Conservation (phyloP, 495 filamentous ascomycete genomes). For the Xanthoparmelia taractica region DNA sequence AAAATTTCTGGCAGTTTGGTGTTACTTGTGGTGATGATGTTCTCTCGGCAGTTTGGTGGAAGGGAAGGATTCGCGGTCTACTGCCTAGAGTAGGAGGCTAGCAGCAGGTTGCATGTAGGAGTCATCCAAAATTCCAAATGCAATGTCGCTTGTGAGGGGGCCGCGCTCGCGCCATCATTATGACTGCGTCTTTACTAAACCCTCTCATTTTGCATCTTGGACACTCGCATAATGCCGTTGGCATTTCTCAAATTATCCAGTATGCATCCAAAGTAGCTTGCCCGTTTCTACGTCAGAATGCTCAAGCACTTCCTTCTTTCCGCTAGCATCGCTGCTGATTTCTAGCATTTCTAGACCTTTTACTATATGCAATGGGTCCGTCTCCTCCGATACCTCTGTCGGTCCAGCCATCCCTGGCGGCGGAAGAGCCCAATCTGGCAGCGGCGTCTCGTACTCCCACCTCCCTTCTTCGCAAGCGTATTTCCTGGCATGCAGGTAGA, state of each 20-base stretch:
- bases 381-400: slow-evolving; percentile 19
- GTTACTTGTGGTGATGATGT: not conserved
- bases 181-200: not conserved
- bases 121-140: too few species aligned
- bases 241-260: not conserved
- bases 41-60: not conserved
- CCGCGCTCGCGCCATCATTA: not conserved
- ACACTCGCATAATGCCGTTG: not conserved
- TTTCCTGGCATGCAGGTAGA: slow-evolving; percentile 84
- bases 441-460: slow-evolving; percentile 79
- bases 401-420: slow-evolving; percentile 45
- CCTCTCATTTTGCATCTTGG: not conserved
- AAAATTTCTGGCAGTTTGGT: too few species aligned
- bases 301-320: not conserved
- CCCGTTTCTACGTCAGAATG: slow-evolving; percentile 5
- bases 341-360: slow-evolving; percentile 10
- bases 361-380: slow-evolving; percentile 23
- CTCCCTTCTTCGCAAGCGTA: slow-evolving; percentile 73
- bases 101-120: too few species aligned
- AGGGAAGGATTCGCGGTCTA: not conserved
- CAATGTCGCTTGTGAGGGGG: too few species aligned
- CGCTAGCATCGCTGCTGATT: not conserved
- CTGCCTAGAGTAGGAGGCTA: too few species aligned
- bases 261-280: not conserved
- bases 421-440: slow-evolving; percentile 82